Evolutionary conservation across 1,284 basidiomycete genomes (phyloP).

Genomic region (Moesziomyces sp.): DNA sequence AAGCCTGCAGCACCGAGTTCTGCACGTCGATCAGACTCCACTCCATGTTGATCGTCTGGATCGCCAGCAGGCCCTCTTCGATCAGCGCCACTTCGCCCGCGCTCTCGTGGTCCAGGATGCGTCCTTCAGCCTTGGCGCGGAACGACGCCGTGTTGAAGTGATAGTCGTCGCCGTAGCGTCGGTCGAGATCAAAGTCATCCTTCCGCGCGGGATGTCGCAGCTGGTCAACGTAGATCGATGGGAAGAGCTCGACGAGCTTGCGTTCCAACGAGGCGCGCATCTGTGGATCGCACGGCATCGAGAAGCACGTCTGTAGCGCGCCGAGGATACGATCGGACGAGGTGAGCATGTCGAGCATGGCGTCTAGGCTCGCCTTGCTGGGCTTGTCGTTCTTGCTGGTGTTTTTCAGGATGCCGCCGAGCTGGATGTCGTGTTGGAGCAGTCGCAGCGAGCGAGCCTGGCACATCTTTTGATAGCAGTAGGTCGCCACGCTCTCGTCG

Average conservation of each 20-base stretch:
- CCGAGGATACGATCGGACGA: constrained; percentile 73
- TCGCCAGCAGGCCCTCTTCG: constrained; percentile 68
- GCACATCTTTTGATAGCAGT: constrained; percentile 76
- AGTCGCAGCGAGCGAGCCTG: constrained; percentile 82
- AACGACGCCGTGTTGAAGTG: constrained; percentile 72
- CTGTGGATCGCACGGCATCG: constrained; percentile 77
- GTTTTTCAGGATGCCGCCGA: constrained; percentile 60
- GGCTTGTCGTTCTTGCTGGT: constrained; percentile 67
- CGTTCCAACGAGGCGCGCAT: constrained; percentile 73
- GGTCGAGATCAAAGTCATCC: constrained; percentile 71
- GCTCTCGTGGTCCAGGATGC: constrained; percentile 25
- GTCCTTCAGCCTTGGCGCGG: constrained; percentile 63
- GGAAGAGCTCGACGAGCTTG: constrained; percentile 65
- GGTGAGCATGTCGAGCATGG: constrained; percentile 75
- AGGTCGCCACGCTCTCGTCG: constrained; percentile 63
- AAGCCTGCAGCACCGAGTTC: constrained; percentile 78
- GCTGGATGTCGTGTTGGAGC: constrained; percentile 67
- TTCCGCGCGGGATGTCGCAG: constrained; percentile 75
- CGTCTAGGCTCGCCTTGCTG: constrained; percentile 70
- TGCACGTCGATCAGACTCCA: constrained; percentile 85
- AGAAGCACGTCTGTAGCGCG: constrained; percentile 75
- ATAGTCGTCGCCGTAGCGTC: constrained; percentile 83
- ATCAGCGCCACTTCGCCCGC: constrained; percentile 39
- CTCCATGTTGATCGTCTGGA: constrained; percentile 79
- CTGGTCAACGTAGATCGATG: constrained; percentile 64